Conservation (phyloP, 257 asterid genomes). For the Solanum commersonii region DNA sequence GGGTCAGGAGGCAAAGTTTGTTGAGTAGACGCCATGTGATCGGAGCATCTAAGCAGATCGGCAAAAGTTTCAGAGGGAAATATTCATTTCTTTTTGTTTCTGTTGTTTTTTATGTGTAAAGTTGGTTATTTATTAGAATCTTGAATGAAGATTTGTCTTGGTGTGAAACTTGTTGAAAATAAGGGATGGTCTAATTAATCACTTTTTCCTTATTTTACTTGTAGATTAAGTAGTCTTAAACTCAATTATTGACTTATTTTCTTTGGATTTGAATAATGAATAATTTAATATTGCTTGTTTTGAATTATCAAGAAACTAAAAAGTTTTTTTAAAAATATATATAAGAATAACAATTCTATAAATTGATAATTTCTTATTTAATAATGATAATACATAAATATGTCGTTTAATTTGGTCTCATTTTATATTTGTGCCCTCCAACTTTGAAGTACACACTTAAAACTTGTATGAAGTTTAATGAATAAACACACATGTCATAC, state of each 20-base stretch:
- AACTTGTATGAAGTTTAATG: neutral
- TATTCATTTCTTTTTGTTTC: neutral
- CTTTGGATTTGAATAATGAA: neutral
- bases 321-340: no score
- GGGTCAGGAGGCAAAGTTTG: constrained; percentile 63
- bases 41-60: constrained; percentile 5
- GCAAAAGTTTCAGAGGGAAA: neutral
- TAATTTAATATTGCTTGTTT: no score
- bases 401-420: no score
- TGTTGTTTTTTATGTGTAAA: neutral
- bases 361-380: neutral
- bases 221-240: neutral
- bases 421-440: no score
- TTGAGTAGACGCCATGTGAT: constrained; percentile 60
- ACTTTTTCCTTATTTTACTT: neutral
- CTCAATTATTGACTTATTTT: no score
- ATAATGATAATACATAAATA: neutral
- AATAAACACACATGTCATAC: neutral
- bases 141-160: neutral
- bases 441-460: neutral
- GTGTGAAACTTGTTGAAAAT: neutral
- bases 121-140: neutral
- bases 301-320: no score
- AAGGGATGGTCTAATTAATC: neutral
- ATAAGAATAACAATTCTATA: no score